These are phyloP conservation scores for Lasiosphaeria hispida DNA, from an alignment of 495 filamentous ascomycete genomes.

Conservation along the genomic window DNA sequence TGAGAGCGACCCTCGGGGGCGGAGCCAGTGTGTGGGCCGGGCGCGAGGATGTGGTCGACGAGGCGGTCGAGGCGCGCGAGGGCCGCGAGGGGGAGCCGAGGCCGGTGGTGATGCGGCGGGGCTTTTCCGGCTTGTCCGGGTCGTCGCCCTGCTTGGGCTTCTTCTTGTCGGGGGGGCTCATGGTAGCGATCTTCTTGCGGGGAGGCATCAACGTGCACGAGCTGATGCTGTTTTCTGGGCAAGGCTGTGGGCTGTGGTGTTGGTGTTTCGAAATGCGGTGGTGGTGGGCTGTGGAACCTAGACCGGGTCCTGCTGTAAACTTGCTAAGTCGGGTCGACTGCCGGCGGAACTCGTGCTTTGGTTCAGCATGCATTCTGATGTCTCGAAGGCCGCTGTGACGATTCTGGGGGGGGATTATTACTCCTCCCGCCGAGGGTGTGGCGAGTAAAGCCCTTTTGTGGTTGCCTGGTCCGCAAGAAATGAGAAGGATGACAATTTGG, in stretches of 20 bases:
- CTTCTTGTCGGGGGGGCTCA: conserved; percentile 22
- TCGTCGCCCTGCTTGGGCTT: neutral
- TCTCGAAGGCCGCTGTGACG: no score
- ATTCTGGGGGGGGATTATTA: neutral
- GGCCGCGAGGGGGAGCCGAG: conserved; percentile 7
- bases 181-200: conserved; percentile 4
- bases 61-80: conserved; percentile 10
- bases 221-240: no score
- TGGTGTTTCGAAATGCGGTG: no score
- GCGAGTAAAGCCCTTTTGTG: conserved; percentile 5
- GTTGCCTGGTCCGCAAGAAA: conserved; percentile 16
- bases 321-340: no score
- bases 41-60: conserved; percentile 7
- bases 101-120: conserved; percentile 22
- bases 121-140: conserved; percentile 6
- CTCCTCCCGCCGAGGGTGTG: neutral
- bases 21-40: conserved; percentile 34
- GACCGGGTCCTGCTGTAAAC: no score
- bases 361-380: no score
- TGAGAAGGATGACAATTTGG: neutral
- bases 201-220: neutral
- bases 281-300: no score
- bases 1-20: conserved; percentile 40
- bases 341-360: no score
- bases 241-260: no score